Conservation (phyloP, 2,329 filamentous ascomycete genomes). For the Drechslera avenae region DNA sequence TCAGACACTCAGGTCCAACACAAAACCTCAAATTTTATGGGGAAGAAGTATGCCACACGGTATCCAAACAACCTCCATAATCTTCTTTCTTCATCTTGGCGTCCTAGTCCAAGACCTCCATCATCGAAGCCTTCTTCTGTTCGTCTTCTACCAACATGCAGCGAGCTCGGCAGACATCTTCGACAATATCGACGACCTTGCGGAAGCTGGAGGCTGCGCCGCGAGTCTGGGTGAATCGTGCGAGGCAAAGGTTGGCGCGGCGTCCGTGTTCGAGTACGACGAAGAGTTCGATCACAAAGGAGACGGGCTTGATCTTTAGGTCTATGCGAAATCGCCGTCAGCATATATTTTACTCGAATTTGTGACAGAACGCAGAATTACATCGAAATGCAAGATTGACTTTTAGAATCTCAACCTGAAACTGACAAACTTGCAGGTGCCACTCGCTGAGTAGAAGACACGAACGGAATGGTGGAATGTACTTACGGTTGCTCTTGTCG, state of each 20-base stretch:
- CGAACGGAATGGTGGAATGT: conserved; percentile 9
- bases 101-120: conserved; percentile 46
- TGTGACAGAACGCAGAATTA: conserved; percentile 21
- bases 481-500: conserved; percentile 77
- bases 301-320: conserved; percentile 82
- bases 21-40: neutral
- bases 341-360: conserved; percentile 2
- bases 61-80: conserved; percentile 11
- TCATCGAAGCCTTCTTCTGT: conserved; percentile 52
- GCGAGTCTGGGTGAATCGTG: conserved; percentile 84
- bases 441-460: conserved; percentile 24
- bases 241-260: conserved; percentile 75
- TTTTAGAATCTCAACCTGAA: conserved; percentile 27
- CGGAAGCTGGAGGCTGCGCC: conserved; percentile 92
- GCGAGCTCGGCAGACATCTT: conserved; percentile 68
- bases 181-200: conserved; percentile 77
- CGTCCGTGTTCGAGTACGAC: conserved; percentile 85
- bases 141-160: conserved; percentile 69
- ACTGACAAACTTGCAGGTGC: conserved; percentile 18
- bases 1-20: neutral
- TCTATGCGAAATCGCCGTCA: conserved; percentile 55
- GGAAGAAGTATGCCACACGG: conserved; percentile 12
- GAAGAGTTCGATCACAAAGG: conserved; percentile 85
- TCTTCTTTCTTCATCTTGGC: conserved; percentile 5
- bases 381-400: conserved; percentile 19